phyloP scores from a whole-genome alignment of 164 flowering plant genomes.

The Sextonia rubra region DNA sequence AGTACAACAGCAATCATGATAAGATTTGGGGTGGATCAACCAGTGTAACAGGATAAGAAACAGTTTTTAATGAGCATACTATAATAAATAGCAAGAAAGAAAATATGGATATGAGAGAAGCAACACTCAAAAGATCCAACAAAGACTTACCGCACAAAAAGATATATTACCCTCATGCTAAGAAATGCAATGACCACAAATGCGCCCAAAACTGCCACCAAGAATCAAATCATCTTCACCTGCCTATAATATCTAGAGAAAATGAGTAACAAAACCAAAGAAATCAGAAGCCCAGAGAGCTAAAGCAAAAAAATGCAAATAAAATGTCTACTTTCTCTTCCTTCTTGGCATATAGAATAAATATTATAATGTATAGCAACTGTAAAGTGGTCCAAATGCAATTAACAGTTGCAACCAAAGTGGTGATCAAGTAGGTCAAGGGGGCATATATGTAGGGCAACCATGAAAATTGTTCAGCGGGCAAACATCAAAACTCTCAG shows the following conservation, averaged over 20 bases:
- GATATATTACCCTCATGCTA: constrained; percentile 38
- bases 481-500: too few species aligned
- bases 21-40: background rate
- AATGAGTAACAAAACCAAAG: background rate
- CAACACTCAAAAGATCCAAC: constrained; percentile 64
- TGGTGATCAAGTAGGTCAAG: constrained; percentile 65
- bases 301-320: background rate
- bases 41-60: background rate
- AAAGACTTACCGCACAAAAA: constrained; percentile 40
- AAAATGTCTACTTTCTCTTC: constrained; percentile 36
- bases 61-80: constrained; percentile 32
- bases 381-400: constrained; percentile 69
- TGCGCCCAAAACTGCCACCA: constrained; percentile 39
- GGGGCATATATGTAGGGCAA: constrained; percentile 79
- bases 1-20: background rate
- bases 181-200: constrained; percentile 35
- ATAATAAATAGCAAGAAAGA: constrained; percentile 71
- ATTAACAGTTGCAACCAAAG: constrained; percentile 69
- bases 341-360: constrained; percentile 45
- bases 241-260: constrained; percentile 21
- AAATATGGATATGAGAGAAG: constrained; percentile 76
- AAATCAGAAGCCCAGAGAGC: background rate
- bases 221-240: constrained; percentile 49
- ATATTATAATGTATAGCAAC: constrained; percentile 42
- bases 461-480: constrained; percentile 85